These are phyloP conservation scores for Emiliania huxleyi DNA, from an alignment of 78 protist species.

Conservation along the genomic window DNA sequence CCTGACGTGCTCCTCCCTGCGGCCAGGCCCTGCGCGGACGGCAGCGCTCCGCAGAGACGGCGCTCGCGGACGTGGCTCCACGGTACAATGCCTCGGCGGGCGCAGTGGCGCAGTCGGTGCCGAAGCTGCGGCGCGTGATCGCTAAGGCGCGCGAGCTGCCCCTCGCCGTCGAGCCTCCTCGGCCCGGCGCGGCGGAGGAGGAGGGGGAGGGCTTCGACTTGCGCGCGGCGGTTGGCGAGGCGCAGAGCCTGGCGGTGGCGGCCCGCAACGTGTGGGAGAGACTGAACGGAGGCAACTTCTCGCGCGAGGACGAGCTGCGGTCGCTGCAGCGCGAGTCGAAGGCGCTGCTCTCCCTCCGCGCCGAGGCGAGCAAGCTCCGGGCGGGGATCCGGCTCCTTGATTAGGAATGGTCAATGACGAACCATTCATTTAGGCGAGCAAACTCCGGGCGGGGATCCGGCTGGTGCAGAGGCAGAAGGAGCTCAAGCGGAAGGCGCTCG, in stretches of 20 bases:
- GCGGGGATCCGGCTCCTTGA: neutral
- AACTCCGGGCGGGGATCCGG: neutral
- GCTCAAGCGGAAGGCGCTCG: too few relatives aligned
- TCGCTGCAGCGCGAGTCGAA: neutral
- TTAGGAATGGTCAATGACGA: too few relatives aligned
- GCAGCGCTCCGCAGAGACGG: neutral
- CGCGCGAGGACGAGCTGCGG: neutral
- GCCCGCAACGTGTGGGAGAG: neutral
- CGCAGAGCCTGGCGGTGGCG: neutral
- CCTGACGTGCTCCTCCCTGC: too few relatives aligned
- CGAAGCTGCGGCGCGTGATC: slow-evolving; percentile 10
- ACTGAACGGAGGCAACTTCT: neutral
- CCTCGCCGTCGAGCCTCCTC: neutral
- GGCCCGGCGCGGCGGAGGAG: neutral
- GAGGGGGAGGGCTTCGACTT: neutral
- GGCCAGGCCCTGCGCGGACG: neutral
- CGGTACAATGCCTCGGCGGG: too few relatives aligned
- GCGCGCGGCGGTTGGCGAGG: neutral
- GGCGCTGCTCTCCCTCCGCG: slow-evolving; percentile 13
- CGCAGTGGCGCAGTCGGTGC: neutral
- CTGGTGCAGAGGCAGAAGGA: neutral
- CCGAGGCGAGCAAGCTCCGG: neutral
- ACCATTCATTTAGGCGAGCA: neutral
- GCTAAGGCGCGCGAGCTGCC: neutral
- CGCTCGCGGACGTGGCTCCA: neutral